phyloP scores from a whole-genome alignment of 169 alveolate species.

The Babesia bigemina region DNA sequence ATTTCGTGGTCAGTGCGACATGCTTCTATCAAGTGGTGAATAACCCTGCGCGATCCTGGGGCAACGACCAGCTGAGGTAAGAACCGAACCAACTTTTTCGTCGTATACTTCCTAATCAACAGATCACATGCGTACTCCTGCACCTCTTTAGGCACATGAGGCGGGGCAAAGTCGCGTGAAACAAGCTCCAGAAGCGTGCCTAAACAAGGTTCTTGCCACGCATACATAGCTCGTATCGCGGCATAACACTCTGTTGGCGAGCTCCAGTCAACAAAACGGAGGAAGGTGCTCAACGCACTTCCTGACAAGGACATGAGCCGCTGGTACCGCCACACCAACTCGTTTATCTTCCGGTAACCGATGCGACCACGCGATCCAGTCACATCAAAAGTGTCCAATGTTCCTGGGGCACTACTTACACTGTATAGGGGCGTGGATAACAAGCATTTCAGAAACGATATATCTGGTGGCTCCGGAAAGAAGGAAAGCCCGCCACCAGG shows the following conservation, averaged over 20 bases:
- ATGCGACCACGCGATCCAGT: slow-evolving; percentile 26
- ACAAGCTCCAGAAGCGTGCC: slow-evolving; percentile 68
- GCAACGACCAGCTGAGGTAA: slow-evolving; percentile 34
- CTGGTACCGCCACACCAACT: slow-evolving; percentile 63
- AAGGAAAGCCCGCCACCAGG: slow-evolving; percentile 13
- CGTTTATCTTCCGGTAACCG: slow-evolving; percentile 56
- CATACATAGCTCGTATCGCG: slow-evolving; percentile 33
- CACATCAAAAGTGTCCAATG: slow-evolving; percentile 9
- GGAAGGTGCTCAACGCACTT: slow-evolving; percentile 58
- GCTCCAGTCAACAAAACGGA: slow-evolving; percentile 68
- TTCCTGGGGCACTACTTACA: slow-evolving; percentile 15
- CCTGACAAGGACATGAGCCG: slow-evolving; percentile 46
- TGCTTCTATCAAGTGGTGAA: background rate
- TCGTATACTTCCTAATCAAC: slow-evolving; percentile 3
- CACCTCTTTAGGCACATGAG: slow-evolving; percentile 15
- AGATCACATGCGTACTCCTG: slow-evolving; percentile 5
- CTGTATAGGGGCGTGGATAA: slow-evolving; percentile 40
- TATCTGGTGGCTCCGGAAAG: slow-evolving; percentile 40
- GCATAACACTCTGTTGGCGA: slow-evolving; percentile 40
- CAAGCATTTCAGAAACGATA: slow-evolving; percentile 31
- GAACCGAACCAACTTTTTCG: slow-evolving; percentile 1
- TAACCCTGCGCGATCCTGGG: slow-evolving; percentile 7
- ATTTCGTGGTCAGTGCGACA: background rate
- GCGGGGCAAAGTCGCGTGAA: slow-evolving; percentile 45
- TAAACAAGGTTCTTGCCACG: slow-evolving; percentile 62